A percentile compares a stretch with the other conserved stretches of the same genome.
Evolutionary conservation across 1,139 yeast genomes (phyloP).

Genomic region (Debaryomycetaceae sp.): DNA sequence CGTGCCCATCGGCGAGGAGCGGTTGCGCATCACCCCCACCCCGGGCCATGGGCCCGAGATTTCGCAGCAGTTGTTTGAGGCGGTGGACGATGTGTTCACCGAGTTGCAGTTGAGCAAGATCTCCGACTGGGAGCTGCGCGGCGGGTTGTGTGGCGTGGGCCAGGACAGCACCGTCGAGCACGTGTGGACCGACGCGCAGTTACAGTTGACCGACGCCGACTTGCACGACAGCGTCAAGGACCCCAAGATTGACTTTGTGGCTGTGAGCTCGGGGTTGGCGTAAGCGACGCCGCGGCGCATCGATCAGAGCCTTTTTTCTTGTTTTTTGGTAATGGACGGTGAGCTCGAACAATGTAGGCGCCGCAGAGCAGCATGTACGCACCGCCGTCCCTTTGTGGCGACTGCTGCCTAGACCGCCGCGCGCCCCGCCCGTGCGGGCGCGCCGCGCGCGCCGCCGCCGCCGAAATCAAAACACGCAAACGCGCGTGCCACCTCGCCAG

Average conservation of each 20-base stretch:
- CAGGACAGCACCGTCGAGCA: slow-evolving; percentile 45
- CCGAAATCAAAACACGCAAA: slow-evolving; percentile 3
- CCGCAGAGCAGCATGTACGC: too few relatives aligned
- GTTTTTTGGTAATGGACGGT: background rate
- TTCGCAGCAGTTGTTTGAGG: slow-evolving; percentile 69
- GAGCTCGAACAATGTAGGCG: slow-evolving; percentile 1
- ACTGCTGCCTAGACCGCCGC: too few relatives aligned
- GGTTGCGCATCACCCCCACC: slow-evolving; percentile 95
- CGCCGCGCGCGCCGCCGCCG: too few relatives aligned
- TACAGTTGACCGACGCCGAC: slow-evolving; percentile 55
- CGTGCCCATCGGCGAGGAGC: slow-evolving; percentile 92
- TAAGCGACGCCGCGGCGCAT: too few relatives aligned
- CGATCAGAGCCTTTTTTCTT: background rate
- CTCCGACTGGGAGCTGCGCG: slow-evolving; percentile 69
- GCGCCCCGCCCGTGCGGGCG: too few relatives aligned
- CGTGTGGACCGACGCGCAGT: slow-evolving; percentile 84
- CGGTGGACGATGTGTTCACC: slow-evolving; percentile 76
- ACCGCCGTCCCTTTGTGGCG: too few relatives aligned
- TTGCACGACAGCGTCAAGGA: slow-evolving; percentile 62
- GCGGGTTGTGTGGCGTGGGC: slow-evolving; percentile 92
- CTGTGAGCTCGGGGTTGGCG: slow-evolving; percentile 73
- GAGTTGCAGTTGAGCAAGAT: slow-evolving; percentile 74
- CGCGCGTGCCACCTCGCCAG: background rate
- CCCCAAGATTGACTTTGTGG: slow-evolving; percentile 56
- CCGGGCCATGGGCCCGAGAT: slow-evolving; percentile 88